These are phyloP conservation scores for Furcasterigmium furcatum DNA, from an alignment of 2,329 filamentous ascomycete species.

Conservation along the genomic window DNA sequence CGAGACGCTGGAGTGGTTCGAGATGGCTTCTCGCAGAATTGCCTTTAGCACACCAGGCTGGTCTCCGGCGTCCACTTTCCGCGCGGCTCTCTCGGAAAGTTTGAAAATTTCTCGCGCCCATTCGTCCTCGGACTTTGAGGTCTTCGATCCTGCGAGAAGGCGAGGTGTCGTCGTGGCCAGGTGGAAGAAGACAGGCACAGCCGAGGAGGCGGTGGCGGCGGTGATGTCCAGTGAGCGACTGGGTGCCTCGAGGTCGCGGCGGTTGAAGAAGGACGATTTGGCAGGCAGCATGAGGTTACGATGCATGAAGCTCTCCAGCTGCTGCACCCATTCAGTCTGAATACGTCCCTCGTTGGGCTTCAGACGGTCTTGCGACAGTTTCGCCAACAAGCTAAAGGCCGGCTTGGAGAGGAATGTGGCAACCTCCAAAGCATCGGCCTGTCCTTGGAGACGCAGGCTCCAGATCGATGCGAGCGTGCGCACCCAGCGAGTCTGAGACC, in stretches of 20 bases:
- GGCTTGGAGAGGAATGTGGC: conserved; percentile 42
- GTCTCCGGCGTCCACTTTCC: conserved; percentile 11
- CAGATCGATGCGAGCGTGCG: conserved; percentile 42
- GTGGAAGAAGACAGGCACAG: conserved; percentile 42
- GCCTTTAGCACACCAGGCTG: conserved; percentile 20
- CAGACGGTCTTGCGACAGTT: conserved; percentile 26
- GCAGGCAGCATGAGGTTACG: conserved; percentile 50
- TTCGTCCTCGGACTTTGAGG: conserved; percentile 28
- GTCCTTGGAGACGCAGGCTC: conserved; percentile 50
- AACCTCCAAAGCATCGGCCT: conserved; percentile 44
- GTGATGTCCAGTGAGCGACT: conserved; percentile 36
- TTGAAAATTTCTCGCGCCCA: conserved; percentile 37
- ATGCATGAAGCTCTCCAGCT: conserved; percentile 46
- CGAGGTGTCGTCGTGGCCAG: conserved; percentile 28
- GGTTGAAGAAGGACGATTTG: conserved; percentile 41
- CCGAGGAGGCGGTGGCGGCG: conserved; percentile 25
- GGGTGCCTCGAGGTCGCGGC: conserved; percentile 36
- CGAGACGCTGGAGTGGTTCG: conserved; percentile 26
- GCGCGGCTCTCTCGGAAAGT: conserved; percentile 21
- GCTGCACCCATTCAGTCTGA: conserved; percentile 37
- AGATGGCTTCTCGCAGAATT: conserved; percentile 27
- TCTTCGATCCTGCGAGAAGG: conserved; percentile 29
- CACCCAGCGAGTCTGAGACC: conserved; percentile 38
- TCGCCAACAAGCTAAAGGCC: conserved; percentile 34
- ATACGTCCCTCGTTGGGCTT: conserved; percentile 17